A percentile compares a stretch with the other conserved stretches of the same genome.
Evolutionary conservation across 495 filamentous ascomycete genomes (phyloP).

Genomic region (Margaritispora aquatica): DNA sequence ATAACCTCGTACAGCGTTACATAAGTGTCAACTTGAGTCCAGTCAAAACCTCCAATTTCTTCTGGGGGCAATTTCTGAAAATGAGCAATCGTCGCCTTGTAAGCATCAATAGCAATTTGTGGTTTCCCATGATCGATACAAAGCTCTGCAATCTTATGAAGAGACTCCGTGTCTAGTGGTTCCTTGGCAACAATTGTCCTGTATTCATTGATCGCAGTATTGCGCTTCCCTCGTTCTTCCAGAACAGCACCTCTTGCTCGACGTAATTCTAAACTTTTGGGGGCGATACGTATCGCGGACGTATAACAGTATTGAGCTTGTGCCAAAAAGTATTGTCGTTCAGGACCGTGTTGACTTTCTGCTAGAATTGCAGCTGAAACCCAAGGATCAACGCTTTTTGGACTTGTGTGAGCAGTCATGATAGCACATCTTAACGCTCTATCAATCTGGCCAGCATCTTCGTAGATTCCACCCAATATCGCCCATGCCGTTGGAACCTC

Average conservation of each 20-base stretch:
- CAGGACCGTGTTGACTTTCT: constrained; percentile 52
- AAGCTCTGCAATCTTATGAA: constrained; percentile 59
- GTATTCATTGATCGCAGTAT: constrained; percentile 57
- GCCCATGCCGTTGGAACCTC: constrained; percentile 78
- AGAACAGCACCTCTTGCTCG: constrained; percentile 54
- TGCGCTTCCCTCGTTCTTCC: constrained; percentile 48
- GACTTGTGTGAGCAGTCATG: constrained; percentile 65
- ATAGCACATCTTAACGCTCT: constrained; percentile 62
- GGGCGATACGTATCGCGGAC: constrained; percentile 57
- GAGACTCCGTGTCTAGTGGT: constrained; percentile 53
- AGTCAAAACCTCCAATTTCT: constrained; percentile 48
- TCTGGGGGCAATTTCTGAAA: constrained; percentile 39
- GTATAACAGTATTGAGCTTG: constrained; percentile 64
- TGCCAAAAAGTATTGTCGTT: constrained; percentile 42
- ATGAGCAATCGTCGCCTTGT: constrained; percentile 52
- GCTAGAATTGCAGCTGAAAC: constrained; percentile 59
- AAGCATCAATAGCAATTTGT: constrained; percentile 51
- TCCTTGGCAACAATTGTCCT: constrained; percentile 49
- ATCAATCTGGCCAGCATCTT: constrained; percentile 59
- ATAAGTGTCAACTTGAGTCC: constrained; percentile 81
- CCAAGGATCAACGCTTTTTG: constrained; percentile 63
- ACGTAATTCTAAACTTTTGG: constrained; percentile 49
- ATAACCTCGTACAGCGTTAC: constrained; percentile 67
- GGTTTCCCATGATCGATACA: constrained; percentile 54
- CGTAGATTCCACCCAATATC: constrained; percentile 64